These are phyloP conservation scores for Suillus hirtellus DNA, from an alignment of 768 basidiomycete genomes.

Conservation along the genomic window DNA sequence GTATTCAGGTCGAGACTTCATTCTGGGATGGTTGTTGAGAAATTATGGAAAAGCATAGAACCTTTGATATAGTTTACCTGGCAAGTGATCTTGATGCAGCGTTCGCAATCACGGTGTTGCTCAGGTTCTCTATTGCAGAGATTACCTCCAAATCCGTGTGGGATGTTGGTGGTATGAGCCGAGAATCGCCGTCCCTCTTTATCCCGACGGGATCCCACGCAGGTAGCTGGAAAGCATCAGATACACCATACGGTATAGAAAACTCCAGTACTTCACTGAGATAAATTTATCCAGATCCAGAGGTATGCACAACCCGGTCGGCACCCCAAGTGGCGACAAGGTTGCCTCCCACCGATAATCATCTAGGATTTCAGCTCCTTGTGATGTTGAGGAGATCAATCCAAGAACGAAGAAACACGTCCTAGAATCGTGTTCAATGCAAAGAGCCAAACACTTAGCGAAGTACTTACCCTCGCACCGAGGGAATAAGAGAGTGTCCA, in stretches of 20 bases:
- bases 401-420: constrained; percentile 97
- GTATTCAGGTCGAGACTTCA: constrained; percentile 78
- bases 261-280: constrained; percentile 51
- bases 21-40: constrained; percentile 40
- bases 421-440: constrained; percentile 42
- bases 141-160: constrained; percentile 81
- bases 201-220: constrained; percentile 52
- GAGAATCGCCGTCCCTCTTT: constrained; percentile 38
- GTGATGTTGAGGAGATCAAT: constrained; percentile 85
- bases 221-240: constrained; percentile 56
- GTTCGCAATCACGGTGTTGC: constrained; percentile 95
- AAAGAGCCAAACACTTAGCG: background rate
- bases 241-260: background rate
- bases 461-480: constrained; percentile 82
- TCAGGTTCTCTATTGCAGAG: constrained; percentile 88
- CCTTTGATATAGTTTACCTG: constrained; percentile 47
- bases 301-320: constrained; percentile 91
- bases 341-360: constrained; percentile 95
- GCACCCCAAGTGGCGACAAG: constrained; percentile 77
- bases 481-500: constrained; percentile 84
- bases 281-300: constrained; percentile 80
- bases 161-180: constrained; percentile 63
- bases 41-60: constrained; percentile 4
- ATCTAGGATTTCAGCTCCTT: constrained; percentile 91
- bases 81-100: constrained; percentile 89